Base-by-base conservation (phyloP, 352 stramenopile genomes). In the Phytophthora brassicae region DNA sequence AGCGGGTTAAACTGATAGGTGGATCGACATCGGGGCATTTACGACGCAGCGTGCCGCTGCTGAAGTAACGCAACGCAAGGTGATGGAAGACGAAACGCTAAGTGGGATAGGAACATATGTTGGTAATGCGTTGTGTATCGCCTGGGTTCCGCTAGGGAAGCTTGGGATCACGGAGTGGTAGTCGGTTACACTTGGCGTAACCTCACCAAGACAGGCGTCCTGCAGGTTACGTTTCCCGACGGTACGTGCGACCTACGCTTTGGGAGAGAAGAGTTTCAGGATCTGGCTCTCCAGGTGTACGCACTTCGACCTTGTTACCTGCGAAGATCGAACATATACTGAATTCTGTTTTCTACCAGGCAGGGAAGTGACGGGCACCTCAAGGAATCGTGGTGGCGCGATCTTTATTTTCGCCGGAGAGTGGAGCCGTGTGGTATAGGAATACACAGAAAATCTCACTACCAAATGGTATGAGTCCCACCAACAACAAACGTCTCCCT, bases 41-140 rank as follows among this genome's bases (percentile, higher is more conserved):
- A n/a, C n/a, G n/a, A n/a, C n/a, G n/a, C n/a, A n/a, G n/a, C n/a
- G n/a, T n/a, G n/a, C n/a, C n/a, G 42, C 8, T 1, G 11, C 29
- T 0, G 52, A 60, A 14, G 42, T 60, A 2, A 29, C 11, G 6
- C 5, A 16, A 2, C 42, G 41, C 0, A 19, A 2, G 9, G 42
- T 60, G 4, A 54, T 33, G 1, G 42, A 64, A 20, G 56, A 53
- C 19, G 47, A 64, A 49, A 39, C 47, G 0, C 47, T 58, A 1
- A 64, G 56, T 28, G 29, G 56, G 4, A 64, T 57, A 5, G 46
- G 47, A 0, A 68, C 46, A 1, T 68, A 68, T 14, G 29, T 62
- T 3, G 38, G 44, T 1, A 54, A 38, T 17, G 33, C 44, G 1
- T 2, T 68, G 14, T 68, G 51, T 14, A 28, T 61, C 0, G 43